Percentiles rank a stretch among this genome's conserved stretches.
These are phyloP conservation scores for Debaryomyces coudertii DNA, from an alignment of 1,139 yeast species.

Conservation along the genomic window DNA sequence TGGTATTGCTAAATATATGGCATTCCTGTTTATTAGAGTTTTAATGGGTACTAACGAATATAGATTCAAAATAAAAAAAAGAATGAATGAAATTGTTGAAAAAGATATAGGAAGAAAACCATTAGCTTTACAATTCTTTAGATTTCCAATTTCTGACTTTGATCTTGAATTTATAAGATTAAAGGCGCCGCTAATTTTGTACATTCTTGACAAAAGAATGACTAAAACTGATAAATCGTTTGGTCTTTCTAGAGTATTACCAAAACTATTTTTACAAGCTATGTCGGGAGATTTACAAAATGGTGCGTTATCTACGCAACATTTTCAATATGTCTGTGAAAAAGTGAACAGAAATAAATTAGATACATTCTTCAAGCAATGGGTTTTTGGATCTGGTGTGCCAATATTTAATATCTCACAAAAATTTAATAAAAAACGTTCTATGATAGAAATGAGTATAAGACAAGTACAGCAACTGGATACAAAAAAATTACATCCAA, in stretches of 20 bases:
- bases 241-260: slow-evolving; percentile 88
- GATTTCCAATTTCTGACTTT: slow-evolving; percentile 65
- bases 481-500: slow-evolving; percentile 37
- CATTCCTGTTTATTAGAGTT: slow-evolving; percentile 65
- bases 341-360: slow-evolving; percentile 87
- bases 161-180: slow-evolving; percentile 68
- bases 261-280: slow-evolving; percentile 88
- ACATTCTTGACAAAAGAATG: slow-evolving; percentile 87
- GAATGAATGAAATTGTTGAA: slow-evolving; percentile 67
- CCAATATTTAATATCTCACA: slow-evolving; percentile 90
- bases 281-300: slow-evolving; percentile 91
- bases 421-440: slow-evolving; percentile 88
- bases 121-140: slow-evolving; percentile 64
- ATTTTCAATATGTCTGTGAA: slow-evolving; percentile 91
- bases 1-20: slow-evolving; percentile 86
- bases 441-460: slow-evolving; percentile 92
- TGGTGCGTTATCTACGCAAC: slow-evolving; percentile 77
- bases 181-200: slow-evolving; percentile 85
- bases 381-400: slow-evolving; percentile 90
- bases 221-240: slow-evolving; percentile 94
- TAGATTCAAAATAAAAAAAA: slow-evolving; percentile 66
- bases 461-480: slow-evolving; percentile 84
- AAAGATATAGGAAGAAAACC: slow-evolving; percentile 85
- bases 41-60: slow-evolving; percentile 86
- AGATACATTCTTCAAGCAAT: slow-evolving; percentile 84